Evolutionary conservation across 106 monocot species (phyloP).

Genomic region (Narthecium ossifragum): DNA sequence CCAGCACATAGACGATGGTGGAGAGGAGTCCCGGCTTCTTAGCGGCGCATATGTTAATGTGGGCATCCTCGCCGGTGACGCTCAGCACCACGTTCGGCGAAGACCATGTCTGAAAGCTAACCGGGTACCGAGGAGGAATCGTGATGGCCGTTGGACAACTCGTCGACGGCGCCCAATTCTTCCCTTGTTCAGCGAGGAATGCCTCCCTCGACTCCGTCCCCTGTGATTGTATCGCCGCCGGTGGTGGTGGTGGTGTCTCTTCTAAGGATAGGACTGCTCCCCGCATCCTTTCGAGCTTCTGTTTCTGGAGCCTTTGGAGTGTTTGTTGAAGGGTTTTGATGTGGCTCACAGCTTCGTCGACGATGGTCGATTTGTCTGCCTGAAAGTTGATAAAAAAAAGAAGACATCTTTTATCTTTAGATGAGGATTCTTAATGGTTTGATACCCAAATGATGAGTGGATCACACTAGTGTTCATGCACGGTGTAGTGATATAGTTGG

Average conservation of each 20-base stretch:
- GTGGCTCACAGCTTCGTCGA: constrained; percentile 59
- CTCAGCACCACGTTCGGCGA: constrained; percentile 56
- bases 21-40: constrained; percentile 36
- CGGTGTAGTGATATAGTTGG: too few species aligned
- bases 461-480: too few species aligned
- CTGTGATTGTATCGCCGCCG: neutral
- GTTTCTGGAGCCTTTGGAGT: constrained; percentile 34
- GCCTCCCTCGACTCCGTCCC: constrained; percentile 10
- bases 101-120: constrained; percentile 40
- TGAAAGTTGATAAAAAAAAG: neutral
- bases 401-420: too few species aligned
- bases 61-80: constrained; percentile 38
- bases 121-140: neutral
- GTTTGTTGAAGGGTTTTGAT: constrained; percentile 40
- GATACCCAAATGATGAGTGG: too few species aligned
- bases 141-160: constrained; percentile 6
- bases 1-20: constrained; percentile 27
- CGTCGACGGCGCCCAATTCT: constrained; percentile 7
- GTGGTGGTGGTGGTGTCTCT: neutral
- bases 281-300: constrained; percentile 34
- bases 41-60: constrained; percentile 41
- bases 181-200: constrained; percentile 18
- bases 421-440: too few species aligned
- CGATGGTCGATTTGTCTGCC: constrained; percentile 67
- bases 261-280: too few species aligned